Evolutionary conservation across 345 rosid species (phyloP).

Genomic region (Eucalyptus decipiens): DNA sequence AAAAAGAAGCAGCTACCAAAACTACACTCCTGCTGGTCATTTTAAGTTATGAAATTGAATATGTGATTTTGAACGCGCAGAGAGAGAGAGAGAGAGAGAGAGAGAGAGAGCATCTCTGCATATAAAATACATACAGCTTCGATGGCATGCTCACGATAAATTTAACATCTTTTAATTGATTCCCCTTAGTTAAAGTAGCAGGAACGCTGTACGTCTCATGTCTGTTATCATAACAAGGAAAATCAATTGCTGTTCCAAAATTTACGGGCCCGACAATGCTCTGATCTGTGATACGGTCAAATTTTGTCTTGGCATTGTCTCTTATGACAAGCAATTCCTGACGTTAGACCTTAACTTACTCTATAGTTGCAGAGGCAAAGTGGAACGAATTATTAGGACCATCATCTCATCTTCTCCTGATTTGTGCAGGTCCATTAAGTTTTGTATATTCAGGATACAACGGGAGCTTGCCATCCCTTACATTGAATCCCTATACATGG

Average conservation of each 20-base stretch:
- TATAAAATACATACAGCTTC: neutral
- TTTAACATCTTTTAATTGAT: neutral
- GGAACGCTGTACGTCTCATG: neutral
- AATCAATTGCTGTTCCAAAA: neutral
- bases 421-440: neutral
- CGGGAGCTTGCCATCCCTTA: conserved; percentile 1
- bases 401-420: neutral
- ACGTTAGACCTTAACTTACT: neutral
- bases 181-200: neutral
- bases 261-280: neutral
- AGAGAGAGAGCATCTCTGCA: neutral
- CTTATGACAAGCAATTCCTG: neutral
- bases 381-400: neutral
- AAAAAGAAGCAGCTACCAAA: neutral
- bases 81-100: neutral
- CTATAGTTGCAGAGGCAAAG: neutral
- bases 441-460: neutral
- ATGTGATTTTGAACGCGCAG: neutral
- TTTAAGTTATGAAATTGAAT: neutral
- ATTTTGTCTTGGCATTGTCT: neutral
- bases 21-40: neutral
- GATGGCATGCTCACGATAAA: neutral
- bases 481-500: neutral
- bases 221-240: neutral
- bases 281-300: neutral